Evolutionary conservation across 1,284 basidiomycete species (phyloP).

Genomic region (Pseudomicrostroma phylloplanum): DNA sequence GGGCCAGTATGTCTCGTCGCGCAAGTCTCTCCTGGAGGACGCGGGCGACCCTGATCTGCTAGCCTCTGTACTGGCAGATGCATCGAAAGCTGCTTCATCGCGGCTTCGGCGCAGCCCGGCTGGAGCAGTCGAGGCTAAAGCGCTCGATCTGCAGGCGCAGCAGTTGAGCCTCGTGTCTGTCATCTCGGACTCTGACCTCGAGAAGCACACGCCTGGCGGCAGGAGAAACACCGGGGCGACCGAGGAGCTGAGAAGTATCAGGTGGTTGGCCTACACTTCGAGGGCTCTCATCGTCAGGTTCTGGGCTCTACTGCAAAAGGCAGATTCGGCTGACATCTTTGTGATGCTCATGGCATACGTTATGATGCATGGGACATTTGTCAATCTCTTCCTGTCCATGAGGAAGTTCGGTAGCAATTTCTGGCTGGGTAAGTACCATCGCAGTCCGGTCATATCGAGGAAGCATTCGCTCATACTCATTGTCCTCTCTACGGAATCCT

Average conservation of each 20-base stretch:
- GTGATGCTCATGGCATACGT: conserved; percentile 92
- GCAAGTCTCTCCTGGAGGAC: conserved; percentile 6
- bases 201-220: background rate
- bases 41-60: background rate
- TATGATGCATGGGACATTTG: conserved; percentile 92
- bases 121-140: background rate
- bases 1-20: background rate
- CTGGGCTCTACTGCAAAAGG: conserved; percentile 52
- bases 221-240: conserved; percentile 15
- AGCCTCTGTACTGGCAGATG: background rate
- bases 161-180: conserved; percentile 3
- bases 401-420: conserved; percentile 47
- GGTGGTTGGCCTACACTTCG: conserved; percentile 41
- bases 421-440: conserved; percentile 32
- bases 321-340: conserved; percentile 90
- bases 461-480: background rate
- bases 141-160: background rate
- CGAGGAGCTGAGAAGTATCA: conserved; percentile 35
- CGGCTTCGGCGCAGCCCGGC: background rate
- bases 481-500: background rate
- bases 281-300: conserved; percentile 43
- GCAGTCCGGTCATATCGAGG: background rate
- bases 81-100: background rate
- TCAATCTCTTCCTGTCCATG: conserved; percentile 57
- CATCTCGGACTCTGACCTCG: conserved; percentile 5